Percentiles rank a stretch among this genome's conserved stretches.
phyloP scores from a whole-genome alignment of 2,329 filamentous ascomycete species.

The Incumbomyces delicatus region DNA sequence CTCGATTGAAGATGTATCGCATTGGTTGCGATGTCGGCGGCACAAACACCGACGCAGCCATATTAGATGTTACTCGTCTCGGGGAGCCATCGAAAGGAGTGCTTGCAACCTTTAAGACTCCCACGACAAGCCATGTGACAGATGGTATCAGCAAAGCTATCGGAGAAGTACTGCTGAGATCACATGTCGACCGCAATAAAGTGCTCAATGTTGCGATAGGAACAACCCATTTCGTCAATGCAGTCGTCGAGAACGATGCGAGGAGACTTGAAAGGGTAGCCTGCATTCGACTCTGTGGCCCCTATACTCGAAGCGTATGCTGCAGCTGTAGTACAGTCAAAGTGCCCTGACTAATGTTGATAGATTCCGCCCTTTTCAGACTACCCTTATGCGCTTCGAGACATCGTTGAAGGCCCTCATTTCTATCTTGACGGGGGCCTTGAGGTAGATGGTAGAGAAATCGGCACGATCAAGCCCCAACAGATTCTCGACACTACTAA shows the following conservation, averaged over 20 bases:
- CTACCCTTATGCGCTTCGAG: constrained; percentile 33
- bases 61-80: constrained; percentile 33
- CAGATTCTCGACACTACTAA: constrained; percentile 29
- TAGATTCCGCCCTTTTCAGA: constrained; percentile 38
- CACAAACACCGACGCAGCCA: constrained; percentile 36
- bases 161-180: constrained; percentile 31
- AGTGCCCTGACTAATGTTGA: not conserved
- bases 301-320: constrained; percentile 31
- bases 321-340: not conserved
- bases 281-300: constrained; percentile 38
- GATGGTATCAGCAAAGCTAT: constrained; percentile 41
- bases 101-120: constrained; percentile 40
- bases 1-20: constrained; percentile 27
- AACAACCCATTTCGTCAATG: constrained; percentile 44
- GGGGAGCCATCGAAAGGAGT: constrained; percentile 32
- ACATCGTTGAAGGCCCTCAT: constrained; percentile 34
- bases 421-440: constrained; percentile 38
- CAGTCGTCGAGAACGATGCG: constrained; percentile 38
- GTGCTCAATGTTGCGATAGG: constrained; percentile 43
- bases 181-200: constrained; percentile 28
- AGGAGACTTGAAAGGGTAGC: constrained; percentile 36
- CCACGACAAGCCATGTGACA: constrained; percentile 43
- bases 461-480: constrained; percentile 28
- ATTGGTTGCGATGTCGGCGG: constrained; percentile 35
- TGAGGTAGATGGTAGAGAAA: constrained; percentile 41